Percentiles rank a stretch among this genome's conserved stretches.
Conservation (phyloP, 179 eudicot genomes). For the Vitellaria paradoxa region DNA sequence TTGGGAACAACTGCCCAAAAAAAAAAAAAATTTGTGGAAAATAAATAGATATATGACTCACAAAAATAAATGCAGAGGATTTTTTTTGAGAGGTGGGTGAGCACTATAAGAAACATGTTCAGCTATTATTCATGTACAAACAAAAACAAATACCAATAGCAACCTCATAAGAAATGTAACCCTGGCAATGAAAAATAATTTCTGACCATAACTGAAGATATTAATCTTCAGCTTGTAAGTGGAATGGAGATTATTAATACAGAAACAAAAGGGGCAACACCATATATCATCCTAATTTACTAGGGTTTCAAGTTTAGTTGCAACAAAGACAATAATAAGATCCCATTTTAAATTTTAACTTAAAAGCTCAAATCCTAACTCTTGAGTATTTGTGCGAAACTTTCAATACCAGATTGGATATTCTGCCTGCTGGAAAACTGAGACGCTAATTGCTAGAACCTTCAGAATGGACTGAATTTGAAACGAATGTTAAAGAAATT, state of each 20-base stretch:
- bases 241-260: background rate
- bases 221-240: background rate
- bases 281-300: background rate
- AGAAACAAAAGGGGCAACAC: background rate
- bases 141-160: background rate
- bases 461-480: background rate
- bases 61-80: background rate
- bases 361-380: background rate
- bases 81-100: too few species aligned
- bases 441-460: background rate
- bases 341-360: background rate
- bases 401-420: background rate
- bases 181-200: background rate
- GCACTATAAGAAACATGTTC: too few species aligned
- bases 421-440: background rate
- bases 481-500: background rate
- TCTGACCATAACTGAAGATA: background rate
- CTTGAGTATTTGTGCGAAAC: background rate
- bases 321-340: background rate
- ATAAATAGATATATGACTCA: background rate
- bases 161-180: background rate
- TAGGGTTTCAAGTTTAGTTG: background rate
- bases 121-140: background rate
- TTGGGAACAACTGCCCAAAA: conserved; percentile 69
- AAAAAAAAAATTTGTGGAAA: background rate